phyloP scores from a whole-genome alignment of 2,329 filamentous ascomycete species.

The Samsoniella hepiali region DNA sequence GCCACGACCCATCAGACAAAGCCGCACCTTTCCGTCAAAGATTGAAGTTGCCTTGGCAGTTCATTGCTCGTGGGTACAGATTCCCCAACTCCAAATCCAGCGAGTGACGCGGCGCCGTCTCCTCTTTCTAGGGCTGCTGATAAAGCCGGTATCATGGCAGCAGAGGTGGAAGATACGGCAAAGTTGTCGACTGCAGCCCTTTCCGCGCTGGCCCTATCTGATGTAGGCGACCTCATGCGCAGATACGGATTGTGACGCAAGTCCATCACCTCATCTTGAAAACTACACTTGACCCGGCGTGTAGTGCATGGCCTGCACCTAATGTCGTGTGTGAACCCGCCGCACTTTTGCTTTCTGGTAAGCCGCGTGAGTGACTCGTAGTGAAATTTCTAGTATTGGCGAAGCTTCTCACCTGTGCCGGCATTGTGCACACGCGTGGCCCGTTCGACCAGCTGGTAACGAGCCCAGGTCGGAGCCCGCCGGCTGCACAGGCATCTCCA shows the following conservation, averaged over 20 bases:
- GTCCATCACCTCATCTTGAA: slow-evolving; percentile 7
- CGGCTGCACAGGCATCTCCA: slow-evolving; percentile 1
- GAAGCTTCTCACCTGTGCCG: not conserved
- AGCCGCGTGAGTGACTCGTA: too few relatives aligned
- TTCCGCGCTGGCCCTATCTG: not conserved
- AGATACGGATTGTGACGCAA: not conserved
- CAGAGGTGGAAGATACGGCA: not conserved
- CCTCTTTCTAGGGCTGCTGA: not conserved
- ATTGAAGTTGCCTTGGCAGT: not conserved
- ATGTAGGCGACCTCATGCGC: not conserved
- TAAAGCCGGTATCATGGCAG: not conserved
- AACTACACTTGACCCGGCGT: slow-evolving; percentile 3
- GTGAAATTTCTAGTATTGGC: not conserved
- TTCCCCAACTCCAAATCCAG: not conserved
- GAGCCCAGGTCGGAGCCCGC: not conserved
- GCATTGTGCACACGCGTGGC: slow-evolving; percentile 1
- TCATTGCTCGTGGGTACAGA: not conserved
- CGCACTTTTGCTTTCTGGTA: slow-evolving; percentile 1
- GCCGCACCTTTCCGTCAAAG: not conserved
- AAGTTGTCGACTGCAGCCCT: not conserved
- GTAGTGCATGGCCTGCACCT: not conserved
- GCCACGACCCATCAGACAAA: not conserved
- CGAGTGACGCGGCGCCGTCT: not conserved
- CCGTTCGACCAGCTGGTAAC: not conserved
- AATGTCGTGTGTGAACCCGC: not conserved